Evolutionary conservation across 345 rosid species (phyloP), one percentile per base, ranked within the genome.

Genomic region (Noccaea bulbosa): DNA sequence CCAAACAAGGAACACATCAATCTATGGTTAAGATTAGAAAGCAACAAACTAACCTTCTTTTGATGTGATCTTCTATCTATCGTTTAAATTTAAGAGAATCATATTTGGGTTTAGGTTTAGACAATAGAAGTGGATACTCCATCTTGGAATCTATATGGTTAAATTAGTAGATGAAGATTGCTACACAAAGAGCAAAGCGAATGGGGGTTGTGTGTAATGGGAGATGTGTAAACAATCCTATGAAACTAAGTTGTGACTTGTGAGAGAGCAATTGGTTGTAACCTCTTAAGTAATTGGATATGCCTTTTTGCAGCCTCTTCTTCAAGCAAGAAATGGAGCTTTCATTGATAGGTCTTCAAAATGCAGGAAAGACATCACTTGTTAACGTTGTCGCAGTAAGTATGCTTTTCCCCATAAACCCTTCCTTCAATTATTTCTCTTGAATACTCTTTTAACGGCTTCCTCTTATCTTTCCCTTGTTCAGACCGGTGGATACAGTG

Each of bases 291-390:
- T 53, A 53, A n/a, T 55, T 72, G 7, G 37, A 3, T 57, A 51
- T 78, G 55, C 63, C 45, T 54, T 12, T 43, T 75, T 81, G 80
- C 83, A 89, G 93, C 78, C 91, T 87, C 33, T 90, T 90, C 69
- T 90, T 86, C 76, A 87, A 89, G 81, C 96, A 89, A 76, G 92
- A 89, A 77, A 89, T 89, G 92, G 96, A 87, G 81, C 82, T 89
- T 49, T 87, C 96, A n/a, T 78, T 89, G 41, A 89, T 89, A 64
- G 96, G 96, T 60, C 90, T 89, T 77, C 96, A 89, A 63, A 89
- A 89, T 82, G 92, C 90, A 38, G 96, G 96, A 63, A 87, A 89
- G 77, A 89, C 96, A 41, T 89, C 96, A 38, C 96, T 89, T 63
- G 92, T 89, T 65, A 87, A 87, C 61, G 92, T 87, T 65, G 73